These are phyloP conservation scores for Aspergillus fijiensis DNA, from an alignment of 2,329 filamentous ascomycete species.

Conservation along the genomic window DNA sequence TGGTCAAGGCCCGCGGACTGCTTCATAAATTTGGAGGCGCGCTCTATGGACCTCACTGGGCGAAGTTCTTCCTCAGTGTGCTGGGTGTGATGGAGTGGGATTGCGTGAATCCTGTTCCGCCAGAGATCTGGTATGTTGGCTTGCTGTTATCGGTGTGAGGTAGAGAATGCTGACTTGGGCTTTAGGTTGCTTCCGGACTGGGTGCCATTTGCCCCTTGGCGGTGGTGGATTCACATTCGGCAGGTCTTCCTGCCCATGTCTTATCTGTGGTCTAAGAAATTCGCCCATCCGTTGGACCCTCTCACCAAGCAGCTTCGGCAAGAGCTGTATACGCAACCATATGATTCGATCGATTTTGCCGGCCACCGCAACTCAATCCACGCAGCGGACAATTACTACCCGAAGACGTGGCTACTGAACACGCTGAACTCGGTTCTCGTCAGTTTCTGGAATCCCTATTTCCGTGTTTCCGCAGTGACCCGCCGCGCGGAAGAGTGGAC, in stretches of 20 bases:
- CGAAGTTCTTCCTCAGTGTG: conserved; percentile 91
- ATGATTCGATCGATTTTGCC: conserved; percentile 74
- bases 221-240: conserved; percentile 99
- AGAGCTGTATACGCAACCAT: conserved; percentile 79
- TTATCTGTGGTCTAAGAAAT: conserved; percentile 81
- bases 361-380: conserved; percentile 80
- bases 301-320: conserved; percentile 70
- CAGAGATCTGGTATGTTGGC: conserved; percentile 73
- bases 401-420: conserved; percentile 82
- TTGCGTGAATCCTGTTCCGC: conserved; percentile 88
- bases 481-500: conserved; percentile 75
- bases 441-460: conserved; percentile 75
- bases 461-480: conserved; percentile 66
- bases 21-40: conserved; percentile 86
- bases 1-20: conserved; percentile 79
- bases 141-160: not conserved
- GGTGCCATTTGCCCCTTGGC: conserved; percentile 85
- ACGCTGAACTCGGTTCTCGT: conserved; percentile 74
- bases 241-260: conserved; percentile 93
- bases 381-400: conserved; percentile 82
- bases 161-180: conserved; percentile 11
- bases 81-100: conserved; percentile 85
- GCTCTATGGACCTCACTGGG: conserved; percentile 83
- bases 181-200: conserved; percentile 75
- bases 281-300: conserved; percentile 72